These are phyloP conservation scores for Ustilago lituana DNA, from an alignment of 1,284 basidiomycete genomes.

Conservation along the genomic window DNA sequence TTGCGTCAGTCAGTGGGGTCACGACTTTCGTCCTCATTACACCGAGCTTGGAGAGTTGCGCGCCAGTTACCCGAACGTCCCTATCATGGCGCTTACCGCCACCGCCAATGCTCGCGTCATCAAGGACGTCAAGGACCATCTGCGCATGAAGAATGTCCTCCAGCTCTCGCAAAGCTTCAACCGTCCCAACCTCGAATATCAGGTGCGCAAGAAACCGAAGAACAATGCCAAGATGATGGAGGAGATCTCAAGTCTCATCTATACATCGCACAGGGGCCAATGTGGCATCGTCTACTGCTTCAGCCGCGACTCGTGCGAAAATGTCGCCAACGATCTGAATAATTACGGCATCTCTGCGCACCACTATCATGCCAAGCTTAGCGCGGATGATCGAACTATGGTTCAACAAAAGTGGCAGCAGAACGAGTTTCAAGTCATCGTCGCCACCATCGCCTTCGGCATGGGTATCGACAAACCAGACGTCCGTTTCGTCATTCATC, in stretches of 20 bases:
- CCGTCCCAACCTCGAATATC: constrained; percentile 83
- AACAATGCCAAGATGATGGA: constrained; percentile 69
- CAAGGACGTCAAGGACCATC: constrained; percentile 79
- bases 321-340: constrained; percentile 76
- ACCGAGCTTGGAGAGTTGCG: constrained; percentile 76
- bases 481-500: constrained; percentile 82
- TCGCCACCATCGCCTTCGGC: constrained; percentile 86
- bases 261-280: constrained; percentile 72
- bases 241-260: constrained; percentile 81
- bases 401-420: constrained; percentile 81
- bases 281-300: constrained; percentile 90
- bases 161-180: constrained; percentile 84
- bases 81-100: constrained; percentile 95
- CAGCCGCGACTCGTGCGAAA: constrained; percentile 79
- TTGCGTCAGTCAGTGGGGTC: constrained; percentile 84
- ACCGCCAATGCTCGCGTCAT: constrained; percentile 84
- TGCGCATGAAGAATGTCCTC: constrained; percentile 72
- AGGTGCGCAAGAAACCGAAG: constrained; percentile 74
- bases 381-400: constrained; percentile 74
- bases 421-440: constrained; percentile 81
- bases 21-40: constrained; percentile 77
- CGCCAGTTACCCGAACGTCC: constrained; percentile 78
- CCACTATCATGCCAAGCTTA: constrained; percentile 88
- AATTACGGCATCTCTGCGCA: constrained; percentile 75
- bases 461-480: constrained; percentile 97